A percentile compares a stretch with the other conserved stretches of the same genome.
phyloP scores from a whole-genome alignment of 306 rosid genomes.

The Potentilla sterilis region DNA sequence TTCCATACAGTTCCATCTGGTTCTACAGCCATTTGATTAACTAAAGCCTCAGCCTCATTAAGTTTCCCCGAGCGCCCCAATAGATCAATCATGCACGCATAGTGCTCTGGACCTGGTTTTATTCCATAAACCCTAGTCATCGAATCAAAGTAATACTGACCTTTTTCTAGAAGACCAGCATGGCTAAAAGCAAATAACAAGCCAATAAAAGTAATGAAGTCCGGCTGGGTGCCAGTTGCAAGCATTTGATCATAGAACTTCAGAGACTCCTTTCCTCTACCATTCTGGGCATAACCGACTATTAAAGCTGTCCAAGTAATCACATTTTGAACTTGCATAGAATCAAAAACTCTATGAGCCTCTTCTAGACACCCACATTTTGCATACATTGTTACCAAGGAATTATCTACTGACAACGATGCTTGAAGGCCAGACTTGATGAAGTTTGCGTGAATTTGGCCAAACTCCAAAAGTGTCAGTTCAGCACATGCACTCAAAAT shows the following conservation, averaged over 20 bases:
- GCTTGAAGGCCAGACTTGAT: slow-evolving; percentile 57
- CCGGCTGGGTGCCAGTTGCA: slow-evolving; percentile 65
- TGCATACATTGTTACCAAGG: slow-evolving; percentile 82
- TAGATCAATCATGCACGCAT: slow-evolving; percentile 90
- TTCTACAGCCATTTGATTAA: slow-evolving; percentile 60
- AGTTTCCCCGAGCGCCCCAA: slow-evolving; percentile 79
- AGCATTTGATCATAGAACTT: slow-evolving; percentile 71
- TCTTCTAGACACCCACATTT: slow-evolving; percentile 90
- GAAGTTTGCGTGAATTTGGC: slow-evolving; percentile 67
- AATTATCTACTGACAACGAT: slow-evolving; percentile 63
- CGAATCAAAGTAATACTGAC: slow-evolving; percentile 51
- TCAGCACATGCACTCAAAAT: slow-evolving; percentile 80
- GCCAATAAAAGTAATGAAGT: slow-evolving; percentile 80
- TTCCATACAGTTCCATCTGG: slow-evolving; percentile 92
- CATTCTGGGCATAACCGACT: slow-evolving; percentile 89
- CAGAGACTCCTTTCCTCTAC: slow-evolving; percentile 73
- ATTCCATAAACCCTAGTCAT: slow-evolving; percentile 69
- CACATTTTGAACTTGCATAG: slow-evolving; percentile 57
- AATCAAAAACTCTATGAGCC: slow-evolving; percentile 55
- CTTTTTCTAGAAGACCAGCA: slow-evolving; percentile 73
- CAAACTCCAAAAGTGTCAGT: slow-evolving; percentile 68
- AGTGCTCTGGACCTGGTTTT: slow-evolving; percentile 75
- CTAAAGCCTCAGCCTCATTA: slow-evolving; percentile 54
- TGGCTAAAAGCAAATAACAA: slow-evolving; percentile 93
- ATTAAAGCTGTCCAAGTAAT: slow-evolving; percentile 91